Conservation (phyloP, 1,284 basidiomycete species). For the Ustilago tritici region DNA sequence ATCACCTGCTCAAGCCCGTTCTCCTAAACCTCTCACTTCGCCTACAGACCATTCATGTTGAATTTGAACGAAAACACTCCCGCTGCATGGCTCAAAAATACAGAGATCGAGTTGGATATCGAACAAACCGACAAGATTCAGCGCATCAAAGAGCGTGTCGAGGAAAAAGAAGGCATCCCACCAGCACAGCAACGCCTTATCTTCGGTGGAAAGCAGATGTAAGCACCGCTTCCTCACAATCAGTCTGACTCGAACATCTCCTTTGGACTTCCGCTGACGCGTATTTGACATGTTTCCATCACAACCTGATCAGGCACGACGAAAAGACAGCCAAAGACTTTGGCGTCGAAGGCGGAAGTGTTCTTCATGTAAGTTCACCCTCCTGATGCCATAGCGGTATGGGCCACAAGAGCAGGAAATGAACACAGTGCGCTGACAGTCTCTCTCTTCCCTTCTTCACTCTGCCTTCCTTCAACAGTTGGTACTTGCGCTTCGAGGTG, state of each 20-base stretch:
- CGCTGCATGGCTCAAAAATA: background rate
- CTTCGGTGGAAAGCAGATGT: slow-evolving; percentile 95
- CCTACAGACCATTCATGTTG: background rate
- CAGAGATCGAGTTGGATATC: slow-evolving; percentile 93
- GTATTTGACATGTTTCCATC: background rate
- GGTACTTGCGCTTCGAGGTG: slow-evolving; percentile 63
- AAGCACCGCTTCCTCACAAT: slow-evolving; percentile 66
- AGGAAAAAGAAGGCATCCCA: slow-evolving; percentile 98
- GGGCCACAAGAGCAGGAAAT: background rate
- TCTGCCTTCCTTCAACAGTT: slow-evolving; percentile 36
- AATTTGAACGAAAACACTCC: no score
- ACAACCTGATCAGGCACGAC: slow-evolving; percentile 60
- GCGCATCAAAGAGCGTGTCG: slow-evolving; percentile 97
- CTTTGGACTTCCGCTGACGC: background rate
- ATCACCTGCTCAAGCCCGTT: background rate
- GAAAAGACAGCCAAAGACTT: slow-evolving; percentile 69
- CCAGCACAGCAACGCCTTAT: slow-evolving; percentile 96
- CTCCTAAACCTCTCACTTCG: background rate
- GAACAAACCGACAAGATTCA: slow-evolving; percentile 92
- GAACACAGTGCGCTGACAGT: background rate
- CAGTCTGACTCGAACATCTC: no score
- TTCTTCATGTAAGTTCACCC: slow-evolving; percentile 66
- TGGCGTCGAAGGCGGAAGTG: slow-evolving; percentile 67
- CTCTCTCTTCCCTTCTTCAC: background rate
- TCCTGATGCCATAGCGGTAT: background rate